Evolutionary conservation across 2,329 filamentous ascomycete species (phyloP), one percentile per base, ranked within the genome.

Genomic region (Penicillium paneum): DNA sequence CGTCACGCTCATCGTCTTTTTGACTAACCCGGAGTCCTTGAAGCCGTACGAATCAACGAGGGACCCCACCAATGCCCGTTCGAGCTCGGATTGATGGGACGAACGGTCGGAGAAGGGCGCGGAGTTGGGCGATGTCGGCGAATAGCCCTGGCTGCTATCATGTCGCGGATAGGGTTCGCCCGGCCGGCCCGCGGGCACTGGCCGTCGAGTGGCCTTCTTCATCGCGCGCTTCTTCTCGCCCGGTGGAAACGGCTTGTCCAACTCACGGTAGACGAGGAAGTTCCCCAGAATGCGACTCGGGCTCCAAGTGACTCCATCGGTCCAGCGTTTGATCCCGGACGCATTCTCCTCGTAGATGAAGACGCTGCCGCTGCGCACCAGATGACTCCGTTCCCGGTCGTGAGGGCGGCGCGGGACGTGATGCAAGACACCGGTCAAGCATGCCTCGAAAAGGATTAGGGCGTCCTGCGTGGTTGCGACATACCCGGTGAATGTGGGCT

Each of bases 251-350:
- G 87, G 85, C 64, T 87, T 85, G 59, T 89, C 83, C 40, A 95
- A 81, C 70, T 96, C 90, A 29, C 91, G 85, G 67, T 96, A 96
- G 62, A 95, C 83, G 40, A 96, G 81, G 64, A 91, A 95, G 69
- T 94, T 94, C 55, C 87, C 88, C 44, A 93, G 79, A 44, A 95
- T 93, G 15, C 89, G 86, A 71, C 87, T 95, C 0, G 92, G 92
- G 63, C 90, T 95, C 92, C 92, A 97, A 7, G 88, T 87, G 11
- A 93, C 84, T 13, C 92, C 91, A 64, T 97, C 92, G 0, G 91
- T 96, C 92, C 92, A 97, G 52, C 92, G 82, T 76, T 95, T 95
- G 75, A 96, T 96, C 5, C 91, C 91, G 0, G 91, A 95, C 0
- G 90, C 87, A 57, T 90, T 87, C 71, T 96, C 91, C 67, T 96